Evolutionary conservation across 257 asterid genomes (phyloP), one percentile per base, ranked within the genome.

Genomic region (Solanum bulbocastanum): DNA sequence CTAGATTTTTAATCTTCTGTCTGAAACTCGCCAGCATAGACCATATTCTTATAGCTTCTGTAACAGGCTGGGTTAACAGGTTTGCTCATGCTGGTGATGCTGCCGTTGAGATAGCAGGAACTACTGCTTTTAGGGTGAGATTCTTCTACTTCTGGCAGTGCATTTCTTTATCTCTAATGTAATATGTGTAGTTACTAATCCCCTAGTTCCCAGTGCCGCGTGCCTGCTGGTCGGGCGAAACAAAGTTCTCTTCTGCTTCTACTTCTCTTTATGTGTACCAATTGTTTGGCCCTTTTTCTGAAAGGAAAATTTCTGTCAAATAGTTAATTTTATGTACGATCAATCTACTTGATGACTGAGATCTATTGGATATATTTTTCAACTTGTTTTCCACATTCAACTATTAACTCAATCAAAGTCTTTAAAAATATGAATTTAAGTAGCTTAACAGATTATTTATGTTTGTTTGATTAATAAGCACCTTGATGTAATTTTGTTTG

Each of bases 31-130:
- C 69, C 69, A 46, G 35, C 75, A 10, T 60, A 69, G 85, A 40
- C 69, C 78, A 79, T 88, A 30, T 82, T 69, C 88, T 90, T 44
- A 88, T 86, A 74, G 65, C 60, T 88, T 85, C 44, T 52, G 58
- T 87, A 49, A 86, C 95, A 97, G 98, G 99, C 84, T 97, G 99
- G 98, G 96, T 97, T 75, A 97, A 97, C 95, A 94, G 98, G 90
- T 95, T 97, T 91, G 99, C 99, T 5, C 82, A 97, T 91, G 98
- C 98, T 85, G 99, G 99, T 79, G 98, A 96, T 86, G 90, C 99
- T 68, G 99, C 99, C 39, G 95, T 89, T 32, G 98, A 97, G 93
- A 93, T 97, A 90, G 99, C 98, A 79, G 99, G 92, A 91, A 95
- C 87, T 92, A 95, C 98, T n/a, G 98, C 99, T 66, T 86, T 90